A percentile compares a stretch with the other conserved stretches of the same genome.
These are phyloP conservation scores for Ophiostoma sp. DNA, from an alignment of 2,329 filamentous ascomycete species.

Conservation along the genomic window DNA sequence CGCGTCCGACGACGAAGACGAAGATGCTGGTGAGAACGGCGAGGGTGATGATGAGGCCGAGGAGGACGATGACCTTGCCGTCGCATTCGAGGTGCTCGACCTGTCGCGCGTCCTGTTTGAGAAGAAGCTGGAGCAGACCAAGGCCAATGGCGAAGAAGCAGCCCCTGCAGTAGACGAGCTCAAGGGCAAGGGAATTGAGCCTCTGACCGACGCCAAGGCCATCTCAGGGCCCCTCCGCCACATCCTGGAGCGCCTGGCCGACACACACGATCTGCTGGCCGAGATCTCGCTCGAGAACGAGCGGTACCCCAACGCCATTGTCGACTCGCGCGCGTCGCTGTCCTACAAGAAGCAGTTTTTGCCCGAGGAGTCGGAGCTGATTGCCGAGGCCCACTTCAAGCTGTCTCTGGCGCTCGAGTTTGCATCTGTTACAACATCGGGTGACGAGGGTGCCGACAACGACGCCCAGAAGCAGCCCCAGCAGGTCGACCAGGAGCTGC, in stretches of 20 bases:
- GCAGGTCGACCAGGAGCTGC: constrained; percentile 62
- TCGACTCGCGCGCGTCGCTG: constrained; percentile 73
- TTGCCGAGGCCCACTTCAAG: constrained; percentile 95
- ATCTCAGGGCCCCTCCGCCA: constrained; percentile 45
- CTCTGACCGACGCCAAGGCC: constrained; percentile 22
- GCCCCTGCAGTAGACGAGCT: constrained; percentile 31
- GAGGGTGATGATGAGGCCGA: constrained; percentile 51
- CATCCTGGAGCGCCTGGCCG: constrained; percentile 79
- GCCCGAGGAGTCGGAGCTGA: constrained; percentile 71
- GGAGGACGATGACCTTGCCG: constrained; percentile 67
- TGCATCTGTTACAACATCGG: constrained; percentile 65
- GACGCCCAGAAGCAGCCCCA: constrained; percentile 38
- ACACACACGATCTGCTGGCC: constrained; percentile 88
- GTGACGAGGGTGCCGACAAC: constrained; percentile 5
- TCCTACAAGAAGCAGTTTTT: constrained; percentile 74
- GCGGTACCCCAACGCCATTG: constrained; percentile 80
- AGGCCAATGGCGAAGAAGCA: constrained; percentile 28
- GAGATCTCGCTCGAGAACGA: constrained; percentile 98
- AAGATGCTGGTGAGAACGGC: constrained; percentile 23
- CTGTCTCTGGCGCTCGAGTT: constrained; percentile 93
- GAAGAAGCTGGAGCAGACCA: constrained; percentile 45
- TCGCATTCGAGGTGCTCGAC: constrained; percentile 80
- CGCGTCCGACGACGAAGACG: constrained; percentile 68
- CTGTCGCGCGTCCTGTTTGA: constrained; percentile 63
- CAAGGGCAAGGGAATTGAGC: constrained; percentile 34